Percentiles rank a stretch among this genome's conserved stretches.
These are phyloP conservation scores for Phialemoniopsis sp. DNA, from an alignment of 2,329 filamentous ascomycete species.

Conservation along the genomic window DNA sequence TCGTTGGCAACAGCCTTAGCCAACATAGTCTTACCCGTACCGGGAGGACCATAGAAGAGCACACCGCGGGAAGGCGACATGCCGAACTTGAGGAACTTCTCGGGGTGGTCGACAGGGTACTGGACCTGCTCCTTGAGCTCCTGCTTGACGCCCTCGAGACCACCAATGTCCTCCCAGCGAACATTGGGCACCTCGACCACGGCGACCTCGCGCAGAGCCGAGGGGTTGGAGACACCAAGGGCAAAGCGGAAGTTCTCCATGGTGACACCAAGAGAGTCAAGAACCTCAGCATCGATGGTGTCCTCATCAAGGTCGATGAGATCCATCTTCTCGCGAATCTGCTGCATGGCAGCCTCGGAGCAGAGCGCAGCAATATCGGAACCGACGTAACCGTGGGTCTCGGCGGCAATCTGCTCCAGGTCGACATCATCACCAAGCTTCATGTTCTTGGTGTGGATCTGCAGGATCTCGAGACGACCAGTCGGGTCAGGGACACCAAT, in stretches of 20 bases:
- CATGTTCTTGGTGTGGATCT: slow-evolving; percentile 99
- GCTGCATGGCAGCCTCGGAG: slow-evolving; percentile 99
- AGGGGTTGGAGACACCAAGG: slow-evolving; percentile 96
- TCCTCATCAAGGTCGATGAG: slow-evolving; percentile 98
- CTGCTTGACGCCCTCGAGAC: slow-evolving; percentile 96
- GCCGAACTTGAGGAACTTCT: slow-evolving; percentile 99
- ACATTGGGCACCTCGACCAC: slow-evolving; percentile 99
- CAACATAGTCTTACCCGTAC: slow-evolving; percentile 99
- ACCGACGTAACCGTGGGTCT: slow-evolving; percentile 98
- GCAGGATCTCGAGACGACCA: slow-evolving; percentile 95
- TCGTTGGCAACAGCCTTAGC: slow-evolving; percentile 99
- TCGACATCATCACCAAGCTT: slow-evolving; percentile 97
- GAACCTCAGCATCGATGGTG: slow-evolving; percentile 96
- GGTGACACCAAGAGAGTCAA: slow-evolving; percentile 96
- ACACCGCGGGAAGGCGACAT: slow-evolving; percentile 97
- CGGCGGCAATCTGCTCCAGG: slow-evolving; percentile 90
- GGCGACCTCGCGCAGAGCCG: slow-evolving; percentile 95
- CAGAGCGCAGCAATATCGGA: slow-evolving; percentile 97
- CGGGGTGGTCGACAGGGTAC: slow-evolving; percentile 98
- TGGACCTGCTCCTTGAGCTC: slow-evolving; percentile 98
- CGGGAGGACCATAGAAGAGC: slow-evolving; percentile 95
- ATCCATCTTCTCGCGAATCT: slow-evolving; percentile 99
- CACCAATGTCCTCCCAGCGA: slow-evolving; percentile 99
- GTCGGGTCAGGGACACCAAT: slow-evolving; percentile 98
- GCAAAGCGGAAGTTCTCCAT: slow-evolving; percentile 99